A percentile compares a stretch with the other conserved stretches of the same genome.
Evolutionary conservation across 1,284 basidiomycete genomes (phyloP).

Genomic region (Lignosus rhinocerotis): DNA sequence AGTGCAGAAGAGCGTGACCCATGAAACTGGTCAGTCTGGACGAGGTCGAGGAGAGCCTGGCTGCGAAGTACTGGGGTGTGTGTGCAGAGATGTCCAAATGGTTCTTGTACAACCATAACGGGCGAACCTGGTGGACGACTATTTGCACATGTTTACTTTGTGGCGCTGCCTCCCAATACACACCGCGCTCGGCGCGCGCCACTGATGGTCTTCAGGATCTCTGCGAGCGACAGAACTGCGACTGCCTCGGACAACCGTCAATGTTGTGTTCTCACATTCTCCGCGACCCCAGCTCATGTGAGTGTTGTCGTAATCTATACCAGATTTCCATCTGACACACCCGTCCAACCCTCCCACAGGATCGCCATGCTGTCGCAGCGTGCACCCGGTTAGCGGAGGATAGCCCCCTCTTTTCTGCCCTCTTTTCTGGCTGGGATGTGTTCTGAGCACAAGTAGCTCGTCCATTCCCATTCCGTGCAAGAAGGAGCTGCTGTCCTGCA

Average conservation of each 20-base stretch:
- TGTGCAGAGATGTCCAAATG: neutral
- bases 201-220: conserved; percentile 15
- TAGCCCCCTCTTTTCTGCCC: neutral
- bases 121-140: neutral
- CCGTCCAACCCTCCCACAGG: conserved; percentile 3
- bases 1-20: neutral
- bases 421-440: neutral
- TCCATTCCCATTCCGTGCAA: conserved; percentile 1
- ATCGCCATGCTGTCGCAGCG: conserved; percentile 7
- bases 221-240: conserved; percentile 7
- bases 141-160: conserved; percentile 13
- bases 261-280: conserved; percentile 6
- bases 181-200: conserved; percentile 3
- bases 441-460: neutral
- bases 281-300: conserved; percentile 6
- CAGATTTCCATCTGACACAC: neutral
- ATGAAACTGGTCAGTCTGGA: neutral
- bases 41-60: neutral
- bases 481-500: neutral
- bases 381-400: neutral
- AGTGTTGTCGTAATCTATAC: conserved; percentile 4
- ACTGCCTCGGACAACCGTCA: conserved; percentile 1
- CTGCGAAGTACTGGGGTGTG: neutral
- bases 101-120: neutral
- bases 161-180: conserved; percentile 11